Base-by-base conservation (phyloP, 495 filamentous ascomycete genomes). In the Cladorrhinum samala region DNA sequence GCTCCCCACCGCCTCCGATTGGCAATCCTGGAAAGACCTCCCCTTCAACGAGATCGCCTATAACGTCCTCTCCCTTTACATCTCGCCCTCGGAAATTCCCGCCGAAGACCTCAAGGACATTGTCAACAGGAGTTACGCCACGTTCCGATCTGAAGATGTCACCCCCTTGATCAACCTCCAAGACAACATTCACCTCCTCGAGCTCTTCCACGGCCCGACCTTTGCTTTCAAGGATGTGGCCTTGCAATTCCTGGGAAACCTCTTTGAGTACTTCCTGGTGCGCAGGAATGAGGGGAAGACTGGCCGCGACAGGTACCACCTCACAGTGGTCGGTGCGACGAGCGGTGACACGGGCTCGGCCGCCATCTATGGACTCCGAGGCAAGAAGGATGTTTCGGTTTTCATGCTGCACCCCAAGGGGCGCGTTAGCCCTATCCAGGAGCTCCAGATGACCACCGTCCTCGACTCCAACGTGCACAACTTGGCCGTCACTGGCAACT, bases 161-260 rank as follows among this genome's bases (percentile, higher is more conserved):
- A 86, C 87, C 2, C 92, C 93, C 0, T 63, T 88, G 11, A 77
- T 87, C 37, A 76, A 83, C 9, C 77, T 95, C 23, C 71, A 86
- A 52, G 78, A 81, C 57, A 83, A 89, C 64, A 66, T 96, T 8
- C 78, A 95, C 65, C 70, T 97, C 9, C 83, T 97, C 9, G 93
- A 98, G 70, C 83, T 98, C 9, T 98, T 96, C 79, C 92, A 97
- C 66, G 93, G 93, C n/a, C 91, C 90, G 1, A 96, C 82, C n/a
- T 95, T 85, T 60, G 82, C 92, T 6, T 96, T 96, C 77, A 96
- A 96, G 70, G 91, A 94, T 64, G 86, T 86, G 14, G 91, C 92
- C 4, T 69, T 96, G 20, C 90, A 95, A 61, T 89, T 95, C 59
- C 73, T 98, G 6, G 93, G 93, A 20, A 96, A 98, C 63, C 77